These are phyloP conservation scores for Babesia sp. DNA, from an alignment of 169 alveolate species.

Conservation along the genomic window DNA sequence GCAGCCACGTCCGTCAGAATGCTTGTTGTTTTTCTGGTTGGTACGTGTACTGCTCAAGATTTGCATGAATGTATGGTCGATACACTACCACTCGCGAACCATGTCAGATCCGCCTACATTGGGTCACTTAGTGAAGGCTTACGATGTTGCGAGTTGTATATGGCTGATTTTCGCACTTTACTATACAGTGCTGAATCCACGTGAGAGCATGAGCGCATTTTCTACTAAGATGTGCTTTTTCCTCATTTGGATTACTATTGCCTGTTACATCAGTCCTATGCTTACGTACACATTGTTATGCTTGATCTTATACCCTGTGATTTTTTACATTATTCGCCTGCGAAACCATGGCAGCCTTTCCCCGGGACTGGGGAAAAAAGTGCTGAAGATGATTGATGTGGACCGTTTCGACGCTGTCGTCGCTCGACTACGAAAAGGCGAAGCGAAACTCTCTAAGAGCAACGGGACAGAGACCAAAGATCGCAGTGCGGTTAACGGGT, in stretches of 20 bases:
- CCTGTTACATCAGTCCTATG: conserved; percentile 46
- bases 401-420: conserved; percentile 56
- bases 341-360: conserved; percentile 30
- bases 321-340: conserved; percentile 21
- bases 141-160: conserved; percentile 10
- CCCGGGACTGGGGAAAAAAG: conserved; percentile 48
- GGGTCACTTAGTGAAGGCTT: conserved; percentile 3
- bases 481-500: not conserved
- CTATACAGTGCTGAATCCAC: conserved; percentile 25
- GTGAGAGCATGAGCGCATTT: conserved; percentile 15
- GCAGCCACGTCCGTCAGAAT: conserved; percentile 35
- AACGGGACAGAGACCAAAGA: not conserved
- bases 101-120: not conserved
- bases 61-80: conserved; percentile 36
- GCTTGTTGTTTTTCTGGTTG: conserved; percentile 50
- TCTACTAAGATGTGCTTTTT: conserved; percentile 50
- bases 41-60: conserved; percentile 27
- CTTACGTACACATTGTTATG: conserved; percentile 39
- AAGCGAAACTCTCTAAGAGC: not conserved
- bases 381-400: conserved; percentile 60
- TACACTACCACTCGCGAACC: conserved; percentile 15
- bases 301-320: conserved; percentile 16
- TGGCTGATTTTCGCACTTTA: conserved; percentile 48
- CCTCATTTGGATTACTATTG: conserved; percentile 49
- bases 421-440: not conserved